phyloP scores from a whole-genome alignment of 2,329 filamentous ascomycete species.

The Cladorrhinum sp. region DNA sequence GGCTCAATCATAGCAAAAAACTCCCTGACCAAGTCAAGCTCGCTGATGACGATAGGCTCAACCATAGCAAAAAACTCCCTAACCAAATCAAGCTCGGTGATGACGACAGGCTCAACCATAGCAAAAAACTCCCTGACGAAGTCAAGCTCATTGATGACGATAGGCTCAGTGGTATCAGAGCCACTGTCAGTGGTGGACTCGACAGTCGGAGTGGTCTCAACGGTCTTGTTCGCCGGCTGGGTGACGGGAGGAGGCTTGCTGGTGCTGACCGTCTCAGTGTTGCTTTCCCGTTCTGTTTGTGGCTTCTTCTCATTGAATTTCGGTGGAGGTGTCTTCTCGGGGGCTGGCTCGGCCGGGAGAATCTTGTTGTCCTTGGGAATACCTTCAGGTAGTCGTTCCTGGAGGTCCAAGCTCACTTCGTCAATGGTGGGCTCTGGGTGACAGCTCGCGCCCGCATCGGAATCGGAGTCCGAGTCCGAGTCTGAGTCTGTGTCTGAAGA shows the following conservation, averaged over 20 bases:
- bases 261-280: neutral
- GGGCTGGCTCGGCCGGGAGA: neutral
- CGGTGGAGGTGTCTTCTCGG: neutral
- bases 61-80: neutral
- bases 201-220: neutral
- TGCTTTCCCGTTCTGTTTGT: neutral
- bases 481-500: neutral
- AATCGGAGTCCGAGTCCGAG: constrained; percentile 16
- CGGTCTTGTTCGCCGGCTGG: neutral
- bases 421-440: neutral
- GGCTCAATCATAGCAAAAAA: neutral
- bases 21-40: no score
- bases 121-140: neutral
- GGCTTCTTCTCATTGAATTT: neutral
- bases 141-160: neutral
- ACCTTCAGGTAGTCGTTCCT: neutral
- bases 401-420: neutral
- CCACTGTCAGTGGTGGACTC: neutral
- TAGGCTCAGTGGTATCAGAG: neutral
- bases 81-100: no score
- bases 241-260: neutral
- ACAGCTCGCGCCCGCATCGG: constrained; percentile 16
- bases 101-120: neutral
- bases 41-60: neutral
- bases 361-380: neutral